Conservation (phyloP, 208 protist genomes). For the Porcisia hertigi region DNA sequence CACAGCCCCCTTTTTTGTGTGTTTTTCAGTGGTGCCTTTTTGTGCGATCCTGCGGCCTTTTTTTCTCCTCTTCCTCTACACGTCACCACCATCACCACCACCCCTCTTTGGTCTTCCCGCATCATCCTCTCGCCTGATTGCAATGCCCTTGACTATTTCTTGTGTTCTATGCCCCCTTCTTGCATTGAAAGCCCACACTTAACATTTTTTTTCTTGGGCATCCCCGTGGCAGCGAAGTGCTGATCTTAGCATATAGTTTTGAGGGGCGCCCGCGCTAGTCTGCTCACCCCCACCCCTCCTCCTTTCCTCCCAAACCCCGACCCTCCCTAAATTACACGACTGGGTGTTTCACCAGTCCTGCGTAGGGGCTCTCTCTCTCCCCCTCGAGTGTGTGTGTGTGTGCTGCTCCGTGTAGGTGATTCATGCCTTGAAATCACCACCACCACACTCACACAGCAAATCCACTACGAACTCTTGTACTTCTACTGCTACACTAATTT, state of each 20-base stretch:
- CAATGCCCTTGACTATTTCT: not conserved
- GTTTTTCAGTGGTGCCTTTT: too few relatives aligned
- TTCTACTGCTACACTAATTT: not conserved
- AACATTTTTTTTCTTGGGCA: not conserved
- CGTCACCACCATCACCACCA: too few relatives aligned
- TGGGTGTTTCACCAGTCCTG: too few relatives aligned
- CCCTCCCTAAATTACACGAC: not conserved
- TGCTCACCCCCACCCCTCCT: not conserved
- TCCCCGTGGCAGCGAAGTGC: not conserved
- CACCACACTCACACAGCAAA: not conserved
- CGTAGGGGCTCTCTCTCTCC: too few relatives aligned
- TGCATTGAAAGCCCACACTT: not conserved
- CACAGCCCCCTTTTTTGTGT: too few relatives aligned
- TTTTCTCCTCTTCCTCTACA: too few relatives aligned
- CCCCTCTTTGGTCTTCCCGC: not conserved
- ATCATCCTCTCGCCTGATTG: not conserved
- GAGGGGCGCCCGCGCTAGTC: not conserved
- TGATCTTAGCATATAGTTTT: not conserved
- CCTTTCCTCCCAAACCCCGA: not conserved
- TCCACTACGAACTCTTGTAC: not conserved
- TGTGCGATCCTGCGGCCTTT: too few relatives aligned
- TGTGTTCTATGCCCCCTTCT: not conserved
- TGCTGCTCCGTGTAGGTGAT: not conserved
- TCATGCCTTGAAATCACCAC: not conserved
- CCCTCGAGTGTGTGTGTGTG: not conserved